Conservation (phyloP, 768 basidiomycete species). For the Podaxis sp. region DNA sequence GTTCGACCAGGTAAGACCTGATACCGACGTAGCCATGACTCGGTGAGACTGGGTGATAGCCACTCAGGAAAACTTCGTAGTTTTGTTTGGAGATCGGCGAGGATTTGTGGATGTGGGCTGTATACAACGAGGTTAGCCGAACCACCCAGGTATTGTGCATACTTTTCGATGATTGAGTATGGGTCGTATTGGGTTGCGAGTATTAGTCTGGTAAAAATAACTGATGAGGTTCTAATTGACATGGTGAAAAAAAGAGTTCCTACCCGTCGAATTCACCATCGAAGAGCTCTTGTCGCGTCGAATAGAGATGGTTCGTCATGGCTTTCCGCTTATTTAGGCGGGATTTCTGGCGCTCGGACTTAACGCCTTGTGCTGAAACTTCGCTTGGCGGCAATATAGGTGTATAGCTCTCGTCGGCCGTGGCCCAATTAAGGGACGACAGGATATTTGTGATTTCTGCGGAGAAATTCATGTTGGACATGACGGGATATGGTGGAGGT, state of each 20-base stretch:
- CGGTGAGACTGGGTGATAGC: conserved; percentile 77
- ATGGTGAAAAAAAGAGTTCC: conserved; percentile 19
- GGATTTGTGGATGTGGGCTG: conserved; percentile 64
- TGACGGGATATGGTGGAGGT: conserved; percentile 86
- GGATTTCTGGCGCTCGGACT: conserved; percentile 69
- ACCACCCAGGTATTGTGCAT: conserved; percentile 78
- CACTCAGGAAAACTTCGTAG: conserved; percentile 66
- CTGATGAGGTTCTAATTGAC: conserved; percentile 2
- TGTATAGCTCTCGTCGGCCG: conserved; percentile 72
- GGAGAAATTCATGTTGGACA: conserved; percentile 84
- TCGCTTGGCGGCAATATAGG: conserved; percentile 63
- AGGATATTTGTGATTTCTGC: conserved; percentile 53
- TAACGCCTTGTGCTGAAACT: conserved; percentile 52
- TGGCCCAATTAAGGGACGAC: conserved; percentile 86
- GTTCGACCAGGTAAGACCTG: conserved; percentile 94
- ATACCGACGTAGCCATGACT: conserved; percentile 86
- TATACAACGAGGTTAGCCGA: conserved; percentile 87
- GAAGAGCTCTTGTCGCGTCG: conserved; percentile 78
- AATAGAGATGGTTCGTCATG: conserved; percentile 58
- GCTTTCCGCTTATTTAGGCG: conserved; percentile 77
- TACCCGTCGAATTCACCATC: conserved; percentile 88
- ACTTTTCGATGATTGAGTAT: conserved; percentile 69
- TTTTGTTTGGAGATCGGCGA: conserved; percentile 74
- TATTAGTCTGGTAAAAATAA: conserved; percentile 51
- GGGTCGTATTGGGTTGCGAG: conserved; percentile 86